Evolutionary conservation across 169 alveolate species (phyloP).

Genomic region (Plasmodium falciparum): DNA sequence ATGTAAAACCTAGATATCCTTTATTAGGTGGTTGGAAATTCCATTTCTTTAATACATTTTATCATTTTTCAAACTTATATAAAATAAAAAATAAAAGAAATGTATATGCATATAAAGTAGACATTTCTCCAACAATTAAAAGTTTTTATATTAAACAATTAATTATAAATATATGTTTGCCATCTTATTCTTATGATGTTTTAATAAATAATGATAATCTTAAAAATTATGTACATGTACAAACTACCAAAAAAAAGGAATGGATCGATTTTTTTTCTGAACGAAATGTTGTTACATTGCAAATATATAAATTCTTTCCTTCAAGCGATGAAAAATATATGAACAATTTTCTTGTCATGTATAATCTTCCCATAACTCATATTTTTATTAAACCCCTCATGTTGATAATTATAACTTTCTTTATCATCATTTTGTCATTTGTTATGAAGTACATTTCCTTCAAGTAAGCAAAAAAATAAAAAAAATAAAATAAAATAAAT

Average conservation of each 20-base stretch:
- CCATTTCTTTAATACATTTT: conserved; percentile 47
- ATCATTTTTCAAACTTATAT: conserved; percentile 49
- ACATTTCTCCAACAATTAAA: conserved; percentile 58
- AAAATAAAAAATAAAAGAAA: conserved; percentile 46
- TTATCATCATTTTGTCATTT: conserved; percentile 16
- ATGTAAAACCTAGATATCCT: conserved; percentile 81
- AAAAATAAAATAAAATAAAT: no score
- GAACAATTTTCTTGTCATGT: conserved; percentile 33
- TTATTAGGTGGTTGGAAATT: conserved; percentile 81
- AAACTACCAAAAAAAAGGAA: conserved; percentile 29
- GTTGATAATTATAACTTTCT: conserved; percentile 20
- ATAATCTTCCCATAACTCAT: conserved; percentile 11
- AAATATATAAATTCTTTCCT: conserved; percentile 51
- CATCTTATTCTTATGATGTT: conserved; percentile 37
- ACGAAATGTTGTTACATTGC: conserved; percentile 50
- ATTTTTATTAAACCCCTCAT: conserved; percentile 44
- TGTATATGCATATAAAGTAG: conserved; percentile 59
- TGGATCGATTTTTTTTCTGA: conserved; percentile 54
- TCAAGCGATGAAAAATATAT: conserved; percentile 36
- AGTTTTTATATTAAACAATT: conserved; percentile 57
- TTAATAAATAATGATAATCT: conserved; percentile 3
- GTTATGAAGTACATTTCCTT: conserved; percentile 26
- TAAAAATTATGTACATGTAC: conserved; percentile 10
- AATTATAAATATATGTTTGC: conserved; percentile 25
- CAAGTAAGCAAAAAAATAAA: no score